Base-by-base conservation (phyloP, 78 protist species). In the Neovahlkampfia damariscottae region DNA sequence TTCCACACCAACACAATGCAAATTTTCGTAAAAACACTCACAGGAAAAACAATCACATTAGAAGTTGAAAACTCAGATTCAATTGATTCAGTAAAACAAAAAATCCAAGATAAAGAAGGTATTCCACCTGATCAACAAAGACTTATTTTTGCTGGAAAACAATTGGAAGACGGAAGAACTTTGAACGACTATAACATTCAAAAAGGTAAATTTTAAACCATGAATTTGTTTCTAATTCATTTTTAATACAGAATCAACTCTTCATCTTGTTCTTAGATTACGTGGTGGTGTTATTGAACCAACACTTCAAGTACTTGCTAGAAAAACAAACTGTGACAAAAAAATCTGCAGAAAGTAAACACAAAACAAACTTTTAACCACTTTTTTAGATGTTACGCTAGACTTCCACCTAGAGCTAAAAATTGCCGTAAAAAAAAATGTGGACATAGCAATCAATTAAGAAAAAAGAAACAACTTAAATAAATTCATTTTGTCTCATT, bases 361-460 rank as follows among this genome's bases (percentile, higher is more conserved):
- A n/a, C n/a, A n/a, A n/a, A n/a, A n/a, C n/a, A n/a, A 92, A 88
- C 75, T 5, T 87, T 74, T 0, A 70, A 10, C 34, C 28, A 6
- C 41, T 37, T 1, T 3, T n/a, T n/a, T n/a, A n/a, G n/a, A 78
- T 98, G 99, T 94, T 98, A 98, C 80, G 98, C 99, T 19, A 90
- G 99, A 69, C 94, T 96, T 30, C 98, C 90, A 75, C 90, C 91
- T 31, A 95, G 98, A 67, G 99, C 99, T 41, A 71, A 50, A 77
- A 93, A 93, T 95, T 98, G 99, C 97, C 88, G 99, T 78, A 95
- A 94, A 94, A 92, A 93, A 95, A 93, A 93, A 92, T 98, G 99
- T 86, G 99, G 99, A 2, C 98, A 94, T 96, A 86, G 95, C 91
- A 92, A 70, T 89, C 50, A 88, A 75, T 91, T 98, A 70, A 96